Evolutionary conservation across 2,329 filamentous ascomycete genomes (phyloP).

Genomic region (Fusarium sp.): DNA sequence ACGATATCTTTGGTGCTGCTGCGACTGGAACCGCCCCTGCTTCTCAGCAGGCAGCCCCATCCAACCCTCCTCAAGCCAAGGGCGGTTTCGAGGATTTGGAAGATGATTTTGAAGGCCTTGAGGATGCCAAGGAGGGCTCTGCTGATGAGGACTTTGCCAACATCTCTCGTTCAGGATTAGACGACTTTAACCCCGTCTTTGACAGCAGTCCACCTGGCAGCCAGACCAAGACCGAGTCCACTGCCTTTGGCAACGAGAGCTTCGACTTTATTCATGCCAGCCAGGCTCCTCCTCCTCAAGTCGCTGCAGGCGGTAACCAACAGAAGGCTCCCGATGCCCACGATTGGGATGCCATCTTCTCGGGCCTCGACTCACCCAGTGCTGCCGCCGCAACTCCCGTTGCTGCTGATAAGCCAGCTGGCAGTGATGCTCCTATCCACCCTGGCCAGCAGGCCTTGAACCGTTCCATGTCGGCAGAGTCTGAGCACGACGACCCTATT

Average conservation of each 20-base stretch:
- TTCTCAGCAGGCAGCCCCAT: constrained; percentile 50
- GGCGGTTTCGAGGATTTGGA: constrained; percentile 82
- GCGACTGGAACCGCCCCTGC: constrained; percentile 47
- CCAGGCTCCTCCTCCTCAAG: constrained; percentile 50
- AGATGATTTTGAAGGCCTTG: constrained; percentile 85
- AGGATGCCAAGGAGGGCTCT: constrained; percentile 86
- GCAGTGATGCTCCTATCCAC: constrained; percentile 28
- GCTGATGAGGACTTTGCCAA: constrained; percentile 86
- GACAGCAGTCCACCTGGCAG: constrained; percentile 77
- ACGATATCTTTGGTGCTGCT: constrained; percentile 62
- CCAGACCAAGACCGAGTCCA: constrained; percentile 69
- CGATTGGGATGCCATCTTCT: constrained; percentile 97
- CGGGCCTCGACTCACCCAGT: constrained; percentile 76
- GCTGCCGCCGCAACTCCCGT: constrained; percentile 48
- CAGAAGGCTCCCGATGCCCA: constrained; percentile 69
- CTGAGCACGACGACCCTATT: constrained; percentile 91
- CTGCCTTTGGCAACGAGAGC: constrained; percentile 68
- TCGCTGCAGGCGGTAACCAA: constrained; percentile 59
- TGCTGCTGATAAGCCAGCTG: constrained; percentile 37
- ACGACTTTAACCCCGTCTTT: constrained; percentile 87
- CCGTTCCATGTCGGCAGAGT: constrained; percentile 74
- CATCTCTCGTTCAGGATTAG: constrained; percentile 78
- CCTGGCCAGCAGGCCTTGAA: constrained; percentile 60
- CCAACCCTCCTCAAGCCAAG: constrained; percentile 57
- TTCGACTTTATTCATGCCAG: constrained; percentile 70